phyloP scores from a whole-genome alignment of 2,329 filamentous ascomycete species.

The Hymenoscyphus scutula region DNA sequence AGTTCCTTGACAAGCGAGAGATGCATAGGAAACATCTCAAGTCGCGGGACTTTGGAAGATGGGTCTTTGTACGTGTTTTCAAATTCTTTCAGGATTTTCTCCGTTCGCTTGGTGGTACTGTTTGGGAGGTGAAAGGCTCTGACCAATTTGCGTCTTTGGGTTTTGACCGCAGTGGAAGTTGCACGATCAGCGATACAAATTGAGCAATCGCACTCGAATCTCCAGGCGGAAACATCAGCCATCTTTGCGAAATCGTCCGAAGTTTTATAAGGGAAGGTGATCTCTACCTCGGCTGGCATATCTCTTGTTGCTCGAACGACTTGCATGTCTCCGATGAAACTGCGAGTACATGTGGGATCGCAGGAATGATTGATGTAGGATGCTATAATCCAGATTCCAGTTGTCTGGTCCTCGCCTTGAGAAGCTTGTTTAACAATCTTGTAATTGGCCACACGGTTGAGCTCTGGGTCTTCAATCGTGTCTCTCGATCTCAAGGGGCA shows the following conservation, averaged over 20 bases:
- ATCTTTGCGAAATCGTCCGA: not conserved
- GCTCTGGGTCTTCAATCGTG: not conserved
- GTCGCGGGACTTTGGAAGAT: not conserved
- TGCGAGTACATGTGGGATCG: not conserved
- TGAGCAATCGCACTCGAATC: not conserved
- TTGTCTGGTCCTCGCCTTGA: not conserved
- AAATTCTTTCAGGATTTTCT: not conserved
- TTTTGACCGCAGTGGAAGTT: not conserved
- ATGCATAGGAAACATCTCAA: not conserved
- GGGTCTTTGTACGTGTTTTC: not conserved
- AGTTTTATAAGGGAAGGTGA: not conserved
- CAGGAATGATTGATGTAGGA: not conserved
- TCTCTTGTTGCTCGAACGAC: not conserved
- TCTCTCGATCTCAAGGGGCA: not conserved
- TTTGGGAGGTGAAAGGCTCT: not conserved
- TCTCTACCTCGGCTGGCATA: not conserved
- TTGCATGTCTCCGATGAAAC: not conserved
- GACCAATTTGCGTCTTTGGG: not conserved
- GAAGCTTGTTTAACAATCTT: not conserved
- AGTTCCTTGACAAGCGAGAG: not conserved
- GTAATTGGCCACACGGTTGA: not conserved
- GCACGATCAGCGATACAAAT: not conserved
- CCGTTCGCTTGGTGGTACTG: not conserved
- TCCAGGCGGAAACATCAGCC: not conserved
- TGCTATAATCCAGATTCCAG: not conserved